A percentile compares a stretch with the other conserved stretches of the same genome.
These are phyloP conservation scores for Cryphonectria nitschkei DNA, from an alignment of 2,329 filamentous ascomycete genomes.

Conservation along the genomic window DNA sequence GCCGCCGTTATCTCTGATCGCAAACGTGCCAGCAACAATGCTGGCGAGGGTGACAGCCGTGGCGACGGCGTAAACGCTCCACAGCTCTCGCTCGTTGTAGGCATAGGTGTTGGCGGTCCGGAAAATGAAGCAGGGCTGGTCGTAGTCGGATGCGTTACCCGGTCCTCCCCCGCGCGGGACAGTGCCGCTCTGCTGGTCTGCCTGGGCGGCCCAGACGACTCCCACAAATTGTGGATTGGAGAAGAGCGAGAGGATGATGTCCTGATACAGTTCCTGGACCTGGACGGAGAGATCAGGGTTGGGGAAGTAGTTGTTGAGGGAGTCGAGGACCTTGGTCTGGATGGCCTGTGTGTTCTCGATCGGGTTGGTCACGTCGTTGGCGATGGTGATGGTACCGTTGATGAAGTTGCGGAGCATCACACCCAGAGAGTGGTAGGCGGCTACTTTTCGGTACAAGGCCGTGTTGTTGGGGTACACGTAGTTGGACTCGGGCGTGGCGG, in stretches of 20 bases:
- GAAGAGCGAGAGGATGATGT: slow-evolving; percentile 30
- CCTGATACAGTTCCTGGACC: slow-evolving; percentile 41
- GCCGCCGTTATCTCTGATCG: slow-evolving; percentile 41
- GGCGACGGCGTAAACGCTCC: slow-evolving; percentile 38
- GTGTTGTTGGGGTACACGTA: slow-evolving; percentile 38
- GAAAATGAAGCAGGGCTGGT: slow-evolving; percentile 39
- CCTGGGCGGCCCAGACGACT: slow-evolving; percentile 37
- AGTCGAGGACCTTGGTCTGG: slow-evolving; percentile 48
- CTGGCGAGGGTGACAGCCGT: slow-evolving; percentile 33
- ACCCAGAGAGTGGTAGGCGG: slow-evolving; percentile 43
- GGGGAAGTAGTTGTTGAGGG: slow-evolving; percentile 38
- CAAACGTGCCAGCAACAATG: slow-evolving; percentile 40
- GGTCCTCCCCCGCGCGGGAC: slow-evolving; percentile 26
- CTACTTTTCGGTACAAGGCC: slow-evolving; percentile 38
- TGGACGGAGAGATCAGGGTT: slow-evolving; percentile 34
- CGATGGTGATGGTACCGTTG: slow-evolving; percentile 39
- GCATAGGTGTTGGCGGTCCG: slow-evolving; percentile 40
- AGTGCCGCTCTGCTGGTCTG: slow-evolving; percentile 35
- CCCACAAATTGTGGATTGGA: slow-evolving; percentile 25
- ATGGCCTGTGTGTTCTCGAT: slow-evolving; percentile 39
- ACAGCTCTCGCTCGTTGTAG: slow-evolving; percentile 40
- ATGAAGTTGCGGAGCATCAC: slow-evolving; percentile 39
- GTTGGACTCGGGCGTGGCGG: slow-evolving; percentile 37
- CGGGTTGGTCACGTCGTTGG: slow-evolving; percentile 33
- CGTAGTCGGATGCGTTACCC: slow-evolving; percentile 22